Base-by-base conservation (phyloP, 805 yeast species). In the Millerago galiae region DNA sequence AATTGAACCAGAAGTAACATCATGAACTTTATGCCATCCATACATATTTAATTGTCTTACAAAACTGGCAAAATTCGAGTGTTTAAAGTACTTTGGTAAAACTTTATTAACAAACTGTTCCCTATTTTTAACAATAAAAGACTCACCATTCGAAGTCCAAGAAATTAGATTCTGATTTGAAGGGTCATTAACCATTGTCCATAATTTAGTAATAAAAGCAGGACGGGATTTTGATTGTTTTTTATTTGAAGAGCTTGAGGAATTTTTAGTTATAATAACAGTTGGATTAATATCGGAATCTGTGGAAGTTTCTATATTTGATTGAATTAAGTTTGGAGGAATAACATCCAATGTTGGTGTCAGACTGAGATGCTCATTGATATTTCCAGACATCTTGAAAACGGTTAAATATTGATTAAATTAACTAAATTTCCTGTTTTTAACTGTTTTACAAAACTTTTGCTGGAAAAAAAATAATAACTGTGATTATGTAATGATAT, bases 21-120 rank as follows among this genome's bases (percentile, higher is more conserved):
- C 98, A 63, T 93, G 99, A 4, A 93, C 93, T 64, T 93, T 93
- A 67, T 90, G 98, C 96, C 97, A 93, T 10, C 99, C 99, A 60
- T 93, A 93, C 99, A 93, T 91, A 65, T 91, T 91, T 55, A 91
- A 71, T 60, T 91, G 99, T 48, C 99, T 78, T 13, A 93, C 98
- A 71, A 93, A 93, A 27, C 93, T 81, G 16, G 98, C 95, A 65
- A 93, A 90, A 60, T 93, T 91, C 47, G 86, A 83, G 65, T 93
- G 99, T 62, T 93, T 93, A 71, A 90, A 93, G 66, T 88, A 93
- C 56, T 81, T 81, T 5, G 99, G 99, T 48, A 93, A 66, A 24
- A 93, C 81, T 46, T 73, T 69, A 54, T 81, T 85, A 74, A 89
- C 93, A 56, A 93, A 91, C 30, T 53, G 48, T 43, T 91, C 98